Percentiles rank a stretch among this genome's conserved stretches.
These are phyloP conservation scores for Begonia loranthoides DNA, from an alignment of 306 rosid genomes.

Conservation along the genomic window DNA sequence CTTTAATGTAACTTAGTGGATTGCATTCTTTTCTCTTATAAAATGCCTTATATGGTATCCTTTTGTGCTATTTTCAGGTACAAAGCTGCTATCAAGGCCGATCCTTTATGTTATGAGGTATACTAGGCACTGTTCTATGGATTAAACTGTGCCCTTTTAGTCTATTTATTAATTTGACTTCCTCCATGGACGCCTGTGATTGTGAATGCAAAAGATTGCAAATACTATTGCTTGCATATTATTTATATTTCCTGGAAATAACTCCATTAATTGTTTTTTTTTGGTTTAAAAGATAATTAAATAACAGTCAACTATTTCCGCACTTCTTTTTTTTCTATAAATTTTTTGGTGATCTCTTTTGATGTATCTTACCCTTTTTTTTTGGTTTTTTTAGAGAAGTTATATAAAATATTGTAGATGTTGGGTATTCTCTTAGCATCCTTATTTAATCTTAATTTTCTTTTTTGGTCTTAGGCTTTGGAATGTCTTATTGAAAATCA, in stretches of 20 bases:
- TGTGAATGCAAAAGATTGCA: background rate
- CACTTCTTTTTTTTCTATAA: background rate
- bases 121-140: background rate
- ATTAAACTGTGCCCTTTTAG: background rate
- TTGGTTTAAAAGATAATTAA: too few species aligned
- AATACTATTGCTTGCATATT: background rate
- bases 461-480: constrained; percentile 55
- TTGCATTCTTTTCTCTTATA: background rate
- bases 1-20: background rate
- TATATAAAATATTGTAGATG: background rate
- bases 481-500: constrained; percentile 93
- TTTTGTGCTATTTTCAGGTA: constrained; percentile 40
- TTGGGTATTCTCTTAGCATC: background rate
- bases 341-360: background rate
- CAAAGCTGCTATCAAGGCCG: constrained; percentile 90
- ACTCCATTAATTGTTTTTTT: background rate
- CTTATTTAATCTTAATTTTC: constrained; percentile 10
- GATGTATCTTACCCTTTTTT: background rate
- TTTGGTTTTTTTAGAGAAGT: background rate
- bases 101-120: constrained; percentile 98
- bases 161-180: background rate
- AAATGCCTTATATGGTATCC: constrained; percentile 7
- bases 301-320: background rate
- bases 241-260: background rate
- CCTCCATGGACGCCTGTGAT: background rate